Base-by-base conservation (phyloP, 345 rosid species). In the Eucalyptus coolabah region DNA sequence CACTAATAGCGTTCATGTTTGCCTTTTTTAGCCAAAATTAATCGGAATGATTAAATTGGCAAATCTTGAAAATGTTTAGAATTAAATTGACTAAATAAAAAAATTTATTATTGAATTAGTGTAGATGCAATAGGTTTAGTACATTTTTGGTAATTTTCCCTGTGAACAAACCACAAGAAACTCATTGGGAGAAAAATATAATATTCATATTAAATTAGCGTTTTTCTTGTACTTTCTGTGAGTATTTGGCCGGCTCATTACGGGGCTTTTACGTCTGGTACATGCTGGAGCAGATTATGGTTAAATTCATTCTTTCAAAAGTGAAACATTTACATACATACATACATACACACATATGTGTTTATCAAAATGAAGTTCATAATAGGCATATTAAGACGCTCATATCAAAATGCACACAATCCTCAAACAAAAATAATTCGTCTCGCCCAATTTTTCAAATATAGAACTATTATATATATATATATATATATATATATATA, bases 1-100 rank as follows among this genome's bases (percentile, higher is more conserved):
- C 63, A 56, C 13, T 23, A 4, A 6, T 0, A 24, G 0, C 0
- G 6, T 56, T 56, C 3, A 4, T 23, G 12, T 56, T 21, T 9
- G 30, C 12, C 1, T 23, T 56, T 56, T 56, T 26, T 23, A 56
- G 30, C 0, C 28, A 24, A 56, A 56, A 4, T 0, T 56, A 24
- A 56, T 23, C 6, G 30, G 13, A 56, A 56, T 56, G 6, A 56
- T 10, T 56, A 56, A 9, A 56, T 56, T 9, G 28, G 13, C 3
- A 56, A 56, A 56, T 56, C 3, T 4, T 56, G 0, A 56, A 56
- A 56, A 10, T 1, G 13, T 56, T 56, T 56, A 24, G 0, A 10
- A 56, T 0, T 56, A 56, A 24, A 56, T 56, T 56, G 13, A 24
- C 2, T 1, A 56, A 56, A 56, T 23, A 24, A 23, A 23, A 56